Conservation (phyloP, 352 stramenopile species). For the Globisporangium orthogonon region DNA sequence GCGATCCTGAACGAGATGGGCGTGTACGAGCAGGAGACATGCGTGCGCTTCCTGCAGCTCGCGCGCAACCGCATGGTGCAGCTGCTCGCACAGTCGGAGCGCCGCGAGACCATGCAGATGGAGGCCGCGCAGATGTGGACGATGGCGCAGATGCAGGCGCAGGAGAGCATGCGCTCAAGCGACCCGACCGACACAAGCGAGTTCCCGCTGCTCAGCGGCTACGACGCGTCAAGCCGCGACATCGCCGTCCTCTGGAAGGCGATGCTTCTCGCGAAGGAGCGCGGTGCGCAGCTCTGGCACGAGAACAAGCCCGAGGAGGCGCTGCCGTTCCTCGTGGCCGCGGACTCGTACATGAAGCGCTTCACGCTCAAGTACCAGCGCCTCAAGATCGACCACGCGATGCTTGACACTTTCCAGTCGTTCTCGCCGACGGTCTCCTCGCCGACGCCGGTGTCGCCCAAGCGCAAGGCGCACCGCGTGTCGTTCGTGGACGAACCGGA, state of each 20-base stretch:
- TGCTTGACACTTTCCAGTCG: constrained; percentile 60
- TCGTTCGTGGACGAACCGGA: constrained; percentile 56
- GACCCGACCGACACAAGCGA: constrained; percentile 33
- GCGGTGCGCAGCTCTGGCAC: constrained; percentile 78
- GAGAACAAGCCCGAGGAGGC: constrained; percentile 83
- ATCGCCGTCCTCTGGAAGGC: constrained; percentile 77
- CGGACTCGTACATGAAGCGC: constrained; percentile 86
- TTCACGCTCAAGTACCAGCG: constrained; percentile 86
- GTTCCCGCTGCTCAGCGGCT: constrained; percentile 60
- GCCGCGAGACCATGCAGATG: constrained; percentile 58
- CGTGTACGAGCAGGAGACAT: constrained; percentile 70
- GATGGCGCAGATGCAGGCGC: constrained; percentile 63
- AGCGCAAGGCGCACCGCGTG: constrained; percentile 38
- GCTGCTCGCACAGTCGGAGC: constrained; percentile 55
- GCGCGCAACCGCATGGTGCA: constrained; percentile 55
- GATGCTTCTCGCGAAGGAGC: constrained; percentile 73
- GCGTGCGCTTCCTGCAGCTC: constrained; percentile 69
- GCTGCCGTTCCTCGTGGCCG: constrained; percentile 67
- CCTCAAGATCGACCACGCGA: constrained; percentile 79
- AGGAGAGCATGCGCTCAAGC: constrained; percentile 38
- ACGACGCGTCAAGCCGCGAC: constrained; percentile 56
- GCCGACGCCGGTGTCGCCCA: constrained; percentile 6
- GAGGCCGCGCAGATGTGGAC: constrained; percentile 66
- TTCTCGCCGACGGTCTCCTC: constrained; percentile 5
- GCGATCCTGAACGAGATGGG: constrained; percentile 70